Evolutionary conservation across 352 stramenopile genomes (phyloP).

Genomic region (Sclerospora graminicola): DNA sequence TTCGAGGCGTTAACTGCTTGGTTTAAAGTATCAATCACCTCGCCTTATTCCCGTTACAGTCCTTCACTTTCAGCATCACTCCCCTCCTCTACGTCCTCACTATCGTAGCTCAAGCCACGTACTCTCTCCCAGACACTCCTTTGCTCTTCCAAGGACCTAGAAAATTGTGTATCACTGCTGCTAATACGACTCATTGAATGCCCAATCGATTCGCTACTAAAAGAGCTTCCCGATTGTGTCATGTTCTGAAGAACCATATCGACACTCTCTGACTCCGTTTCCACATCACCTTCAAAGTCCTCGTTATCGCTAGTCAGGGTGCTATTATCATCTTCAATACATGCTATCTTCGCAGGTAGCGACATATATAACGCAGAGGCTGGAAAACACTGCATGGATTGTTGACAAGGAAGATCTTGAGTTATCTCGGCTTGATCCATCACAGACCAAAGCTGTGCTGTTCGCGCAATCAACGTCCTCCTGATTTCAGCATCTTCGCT

Average conservation of each 20-base stretch:
- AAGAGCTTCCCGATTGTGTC: slow-evolving; percentile 4
- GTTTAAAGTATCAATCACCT: slow-evolving; percentile 34
- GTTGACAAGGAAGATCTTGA: too few species aligned
- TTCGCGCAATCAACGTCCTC: slow-evolving; percentile 17
- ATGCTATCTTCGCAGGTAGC: too few species aligned
- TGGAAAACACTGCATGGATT: too few species aligned
- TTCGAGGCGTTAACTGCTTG: slow-evolving; percentile 54
- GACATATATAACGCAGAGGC: too few species aligned
- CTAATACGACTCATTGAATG: background rate
- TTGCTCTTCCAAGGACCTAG: background rate
- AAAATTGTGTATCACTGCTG: background rate
- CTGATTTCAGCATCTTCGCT: too few species aligned
- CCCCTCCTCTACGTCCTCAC: too few species aligned
- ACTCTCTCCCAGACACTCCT: background rate
- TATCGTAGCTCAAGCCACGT: background rate
- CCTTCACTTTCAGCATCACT: slow-evolving; percentile 1
- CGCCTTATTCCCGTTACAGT: slow-evolving; percentile 15
- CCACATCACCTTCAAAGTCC: slow-evolving; percentile 5
- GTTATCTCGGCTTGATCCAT: too few species aligned
- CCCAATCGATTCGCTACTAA: slow-evolving; percentile 1
- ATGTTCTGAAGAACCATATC: slow-evolving; percentile 1
- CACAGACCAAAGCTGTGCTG: too few species aligned
- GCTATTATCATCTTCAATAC: too few species aligned
- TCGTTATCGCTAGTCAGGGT: slow-evolving; percentile 14
- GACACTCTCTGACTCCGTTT: slow-evolving; percentile 11